A percentile compares a stretch with the other conserved stretches of the same genome.
phyloP scores from a whole-genome alignment of 2,329 filamentous ascomycete genomes.

The Diaporthe ilicicola region DNA sequence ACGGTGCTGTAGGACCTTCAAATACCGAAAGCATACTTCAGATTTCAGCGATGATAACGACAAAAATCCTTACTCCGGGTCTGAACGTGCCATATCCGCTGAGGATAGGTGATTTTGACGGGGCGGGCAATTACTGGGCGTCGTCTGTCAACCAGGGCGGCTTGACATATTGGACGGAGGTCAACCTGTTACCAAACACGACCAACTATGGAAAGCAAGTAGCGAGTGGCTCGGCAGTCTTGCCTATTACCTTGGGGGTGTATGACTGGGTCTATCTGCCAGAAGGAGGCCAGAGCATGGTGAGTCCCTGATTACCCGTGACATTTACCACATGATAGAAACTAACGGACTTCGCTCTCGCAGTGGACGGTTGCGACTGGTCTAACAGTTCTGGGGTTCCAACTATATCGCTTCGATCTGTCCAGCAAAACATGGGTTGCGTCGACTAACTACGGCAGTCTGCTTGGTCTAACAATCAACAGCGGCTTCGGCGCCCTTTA shows the following conservation, averaged over 20 bases:
- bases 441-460: slow-evolving; percentile 1
- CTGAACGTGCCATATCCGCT: neutral
- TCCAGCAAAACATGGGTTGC: neutral
- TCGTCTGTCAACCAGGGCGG: neutral
- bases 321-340: neutral
- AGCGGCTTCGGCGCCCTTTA: slow-evolving; percentile 1
- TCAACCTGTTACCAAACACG: neutral
- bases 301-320: neutral
- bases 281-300: neutral
- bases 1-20: neutral
- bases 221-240: neutral
- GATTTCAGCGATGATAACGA: neutral
- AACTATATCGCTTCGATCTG: slow-evolving; percentile 9
- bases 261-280: slow-evolving; percentile 16
- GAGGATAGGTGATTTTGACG: slow-evolving; percentile 2
- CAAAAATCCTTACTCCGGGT: neutral
- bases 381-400: neutral
- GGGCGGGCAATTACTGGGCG: neutral
- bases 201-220: neutral
- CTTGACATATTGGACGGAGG: neutral
- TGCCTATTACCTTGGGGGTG: neutral
- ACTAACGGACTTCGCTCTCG: neutral
- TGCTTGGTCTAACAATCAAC: neutral
- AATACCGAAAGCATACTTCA: neutral
- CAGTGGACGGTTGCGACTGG: slow-evolving; percentile 6